Conservation (phyloP, 2,329 filamentous ascomycete genomes). For the Chalaropsis thielavioides region DNA sequence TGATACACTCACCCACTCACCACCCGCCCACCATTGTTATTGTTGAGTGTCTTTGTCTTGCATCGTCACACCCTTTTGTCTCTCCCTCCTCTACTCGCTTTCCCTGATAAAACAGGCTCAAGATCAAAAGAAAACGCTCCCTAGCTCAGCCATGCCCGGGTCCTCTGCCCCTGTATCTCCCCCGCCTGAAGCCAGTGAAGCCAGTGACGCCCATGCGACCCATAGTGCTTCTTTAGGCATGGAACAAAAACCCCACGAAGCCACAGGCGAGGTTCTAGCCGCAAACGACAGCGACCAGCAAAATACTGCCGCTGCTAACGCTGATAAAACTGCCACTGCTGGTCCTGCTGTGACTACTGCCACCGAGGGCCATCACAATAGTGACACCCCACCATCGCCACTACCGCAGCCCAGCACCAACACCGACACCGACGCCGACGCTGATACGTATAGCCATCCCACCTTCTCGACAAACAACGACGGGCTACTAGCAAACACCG, state of each 20-base stretch:
- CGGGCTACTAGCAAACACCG: background rate
- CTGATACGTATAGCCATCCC: background rate
- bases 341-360: background rate
- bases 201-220: conserved; percentile 2
- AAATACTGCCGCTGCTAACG: background rate
- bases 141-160: conserved; percentile 2
- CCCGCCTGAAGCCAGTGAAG: background rate
- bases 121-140: background rate
- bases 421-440: background rate
- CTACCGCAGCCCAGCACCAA: background rate
- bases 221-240: background rate
- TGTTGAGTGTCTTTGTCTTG: background rate
- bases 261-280: conserved; percentile 2
- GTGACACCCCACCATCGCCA: background rate
- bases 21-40: background rate
- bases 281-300: conserved; percentile 3
- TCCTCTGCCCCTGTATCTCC: background rate
- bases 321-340: background rate
- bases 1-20: background rate
- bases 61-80: background rate
- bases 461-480: background rate
- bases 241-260: conserved; percentile 2
- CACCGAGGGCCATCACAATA: background rate
- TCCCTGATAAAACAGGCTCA: background rate
- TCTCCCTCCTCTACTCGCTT: background rate